Conservation (phyloP, 495 filamentous ascomycete genomes). For the Penicillium coprophilum region DNA sequence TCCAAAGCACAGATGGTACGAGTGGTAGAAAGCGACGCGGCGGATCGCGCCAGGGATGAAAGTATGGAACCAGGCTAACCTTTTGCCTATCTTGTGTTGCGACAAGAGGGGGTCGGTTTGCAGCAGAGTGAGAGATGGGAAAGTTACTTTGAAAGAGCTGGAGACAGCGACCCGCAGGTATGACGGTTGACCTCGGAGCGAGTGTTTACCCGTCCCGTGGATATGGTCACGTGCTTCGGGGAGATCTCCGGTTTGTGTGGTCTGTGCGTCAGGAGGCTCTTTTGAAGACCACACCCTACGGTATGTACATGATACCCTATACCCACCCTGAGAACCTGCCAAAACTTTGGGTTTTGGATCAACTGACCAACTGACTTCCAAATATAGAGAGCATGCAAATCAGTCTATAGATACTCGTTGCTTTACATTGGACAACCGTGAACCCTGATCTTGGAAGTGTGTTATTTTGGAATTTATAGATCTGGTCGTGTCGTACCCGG, state of each 20-base stretch:
- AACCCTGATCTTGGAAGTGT: too few species aligned
- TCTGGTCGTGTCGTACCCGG: too few species aligned
- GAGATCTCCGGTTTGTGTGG: background rate
- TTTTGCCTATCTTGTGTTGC: background rate
- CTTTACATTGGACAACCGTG: too few species aligned
- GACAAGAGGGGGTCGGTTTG: background rate
- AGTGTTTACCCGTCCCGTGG: constrained; percentile 1
- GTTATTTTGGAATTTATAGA: too few species aligned
- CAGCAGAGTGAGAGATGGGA: background rate
- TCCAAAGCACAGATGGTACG: background rate
- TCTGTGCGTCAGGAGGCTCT: background rate
- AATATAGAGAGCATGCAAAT: too few species aligned
- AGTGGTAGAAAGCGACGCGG: background rate
- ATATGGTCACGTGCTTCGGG: background rate
- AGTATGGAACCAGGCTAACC: too few species aligned
- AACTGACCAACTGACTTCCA: too few species aligned
- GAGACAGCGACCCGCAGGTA: background rate
- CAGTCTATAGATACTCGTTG: too few species aligned
- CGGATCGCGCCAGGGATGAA: background rate
- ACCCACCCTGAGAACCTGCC: too few species aligned
- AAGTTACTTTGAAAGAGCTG: constrained; percentile 1
- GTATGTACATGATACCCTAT: too few species aligned
- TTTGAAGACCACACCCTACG: background rate
- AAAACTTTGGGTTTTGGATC: too few species aligned
- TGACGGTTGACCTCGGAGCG: constrained; percentile 1